Evolutionary conservation across 2,329 filamentous ascomycete species (phyloP).

Genomic region (Chaetomium sp.): DNA sequence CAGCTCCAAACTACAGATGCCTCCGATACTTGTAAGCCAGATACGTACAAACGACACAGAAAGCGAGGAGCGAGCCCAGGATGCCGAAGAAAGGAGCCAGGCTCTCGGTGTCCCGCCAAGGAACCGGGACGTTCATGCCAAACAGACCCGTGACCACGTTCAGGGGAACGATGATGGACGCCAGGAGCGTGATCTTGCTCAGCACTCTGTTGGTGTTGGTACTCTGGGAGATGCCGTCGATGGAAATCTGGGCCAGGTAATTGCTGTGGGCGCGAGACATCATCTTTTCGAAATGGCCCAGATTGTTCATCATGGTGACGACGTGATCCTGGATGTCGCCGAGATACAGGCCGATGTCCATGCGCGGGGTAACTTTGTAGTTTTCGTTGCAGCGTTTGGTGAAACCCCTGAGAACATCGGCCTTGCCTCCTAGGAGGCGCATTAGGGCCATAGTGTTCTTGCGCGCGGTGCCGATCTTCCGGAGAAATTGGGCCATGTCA

Average conservation of each 20-base stretch:
- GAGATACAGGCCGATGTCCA: slow-evolving; percentile 93
- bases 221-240: slow-evolving; percentile 83
- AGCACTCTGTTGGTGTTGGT: slow-evolving; percentile 83
- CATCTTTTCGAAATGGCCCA: slow-evolving; percentile 97
- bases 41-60: slow-evolving; percentile 42
- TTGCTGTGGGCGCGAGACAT: slow-evolving; percentile 90
- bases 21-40: slow-evolving; percentile 34
- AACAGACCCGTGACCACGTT: slow-evolving; percentile 86
- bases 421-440: slow-evolving; percentile 89
- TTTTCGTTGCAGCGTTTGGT: slow-evolving; percentile 98
- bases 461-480: slow-evolving; percentile 80
- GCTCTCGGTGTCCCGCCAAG: slow-evolving; percentile 40
- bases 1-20: neutral
- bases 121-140: slow-evolving; percentile 79
- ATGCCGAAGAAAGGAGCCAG: slow-evolving; percentile 25
- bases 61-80: slow-evolving; percentile 45
- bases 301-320: slow-evolving; percentile 96
- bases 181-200: slow-evolving; percentile 90
- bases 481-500: slow-evolving; percentile 80
- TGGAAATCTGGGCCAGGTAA: slow-evolving; percentile 88
- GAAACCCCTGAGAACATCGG: slow-evolving; percentile 96
- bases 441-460: slow-evolving; percentile 94
- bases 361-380: slow-evolving; percentile 88
- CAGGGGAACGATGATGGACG: slow-evolving; percentile 90
- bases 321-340: slow-evolving; percentile 99